Evolutionary conservation across 257 asterid genomes (phyloP).

Genomic region (Nemophila menziesii): DNA sequence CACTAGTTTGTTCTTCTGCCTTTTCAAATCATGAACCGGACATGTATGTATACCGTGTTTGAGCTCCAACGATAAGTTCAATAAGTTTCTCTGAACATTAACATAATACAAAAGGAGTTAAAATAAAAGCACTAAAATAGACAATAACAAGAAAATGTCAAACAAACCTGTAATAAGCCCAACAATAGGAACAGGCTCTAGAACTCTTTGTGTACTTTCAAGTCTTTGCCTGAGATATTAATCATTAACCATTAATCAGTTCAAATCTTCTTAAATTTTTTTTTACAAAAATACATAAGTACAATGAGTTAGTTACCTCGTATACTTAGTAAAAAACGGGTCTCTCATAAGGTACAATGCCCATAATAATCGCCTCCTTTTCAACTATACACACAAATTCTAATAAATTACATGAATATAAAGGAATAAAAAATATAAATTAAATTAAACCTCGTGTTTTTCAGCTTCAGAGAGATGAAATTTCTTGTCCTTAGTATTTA

Average conservation of each 20-base stretch:
- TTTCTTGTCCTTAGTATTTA: slow-evolving; percentile 21
- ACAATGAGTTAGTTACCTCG: slow-evolving; percentile 38
- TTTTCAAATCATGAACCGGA: slow-evolving; percentile 68
- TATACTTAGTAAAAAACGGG: slow-evolving; percentile 77
- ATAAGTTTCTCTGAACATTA: slow-evolving; percentile 61
- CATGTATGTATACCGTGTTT: slow-evolving; percentile 93
- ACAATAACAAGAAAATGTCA: not conserved
- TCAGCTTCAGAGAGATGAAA: slow-evolving; percentile 44
- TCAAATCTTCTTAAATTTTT: not conserved
- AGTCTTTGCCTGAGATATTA: slow-evolving; percentile 59
- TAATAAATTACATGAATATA: not conserved
- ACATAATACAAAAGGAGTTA: not conserved
- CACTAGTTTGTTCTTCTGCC: not conserved
- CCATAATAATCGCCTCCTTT: slow-evolving; percentile 77
- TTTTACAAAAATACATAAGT: not conserved
- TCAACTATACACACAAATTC: slow-evolving; percentile 35
- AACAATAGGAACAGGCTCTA: slow-evolving; percentile 71
- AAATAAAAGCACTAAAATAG: not conserved
- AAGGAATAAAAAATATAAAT: not conserved
- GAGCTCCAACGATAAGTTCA: slow-evolving; percentile 85
- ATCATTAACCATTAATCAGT: slow-evolving; percentile 14
- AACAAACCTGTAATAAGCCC: slow-evolving; percentile 71
- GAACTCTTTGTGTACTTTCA: slow-evolving; percentile 44
- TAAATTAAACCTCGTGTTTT: slow-evolving; percentile 61
- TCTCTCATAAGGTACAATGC: slow-evolving; percentile 98